These are phyloP conservation scores for Drechmeria coniospora DNA, from an alignment of 2,329 filamentous ascomycete genomes.

Conservation along the genomic window DNA sequence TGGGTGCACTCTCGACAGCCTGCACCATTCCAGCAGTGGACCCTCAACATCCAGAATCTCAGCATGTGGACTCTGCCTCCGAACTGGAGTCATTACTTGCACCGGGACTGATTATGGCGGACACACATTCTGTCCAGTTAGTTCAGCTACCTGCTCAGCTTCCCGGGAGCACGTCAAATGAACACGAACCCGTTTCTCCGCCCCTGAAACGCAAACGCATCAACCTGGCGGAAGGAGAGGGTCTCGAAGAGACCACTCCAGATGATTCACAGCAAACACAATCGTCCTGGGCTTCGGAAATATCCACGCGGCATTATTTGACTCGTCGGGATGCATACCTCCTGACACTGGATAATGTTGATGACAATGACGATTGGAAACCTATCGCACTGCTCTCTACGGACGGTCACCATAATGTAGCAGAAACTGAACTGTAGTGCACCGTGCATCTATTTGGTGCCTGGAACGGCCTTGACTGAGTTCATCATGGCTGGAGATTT, in stretches of 20 bases:
- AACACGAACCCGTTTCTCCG: no score
- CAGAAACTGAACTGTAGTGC: constrained; percentile 17
- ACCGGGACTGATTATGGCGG: no score
- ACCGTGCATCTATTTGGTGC: no score
- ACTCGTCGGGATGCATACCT: constrained; percentile 17
- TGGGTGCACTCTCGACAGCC: no score
- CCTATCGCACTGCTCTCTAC: constrained; percentile 19
- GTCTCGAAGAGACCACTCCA: background rate
- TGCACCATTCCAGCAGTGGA: background rate
- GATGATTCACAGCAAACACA: constrained; percentile 4
- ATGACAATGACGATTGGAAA: constrained; percentile 14
- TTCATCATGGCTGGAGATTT: no score
- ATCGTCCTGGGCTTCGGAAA: constrained; percentile 5
- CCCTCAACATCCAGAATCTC: background rate
- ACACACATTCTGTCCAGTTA: no score
- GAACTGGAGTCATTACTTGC: background rate
- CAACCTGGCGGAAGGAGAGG: constrained; percentile 3
- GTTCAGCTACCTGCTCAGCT: no score
- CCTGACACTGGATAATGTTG: constrained; percentile 15
- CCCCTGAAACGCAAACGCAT: constrained; percentile 7
- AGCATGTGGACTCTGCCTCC: background rate
- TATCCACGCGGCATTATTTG: constrained; percentile 8
- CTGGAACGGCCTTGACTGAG: no score
- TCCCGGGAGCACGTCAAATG: no score
- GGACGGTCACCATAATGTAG: constrained; percentile 14